These are phyloP conservation scores for Basidioascus undulatus DNA, from an alignment of 768 basidiomycete species.

Conservation along the genomic window DNA sequence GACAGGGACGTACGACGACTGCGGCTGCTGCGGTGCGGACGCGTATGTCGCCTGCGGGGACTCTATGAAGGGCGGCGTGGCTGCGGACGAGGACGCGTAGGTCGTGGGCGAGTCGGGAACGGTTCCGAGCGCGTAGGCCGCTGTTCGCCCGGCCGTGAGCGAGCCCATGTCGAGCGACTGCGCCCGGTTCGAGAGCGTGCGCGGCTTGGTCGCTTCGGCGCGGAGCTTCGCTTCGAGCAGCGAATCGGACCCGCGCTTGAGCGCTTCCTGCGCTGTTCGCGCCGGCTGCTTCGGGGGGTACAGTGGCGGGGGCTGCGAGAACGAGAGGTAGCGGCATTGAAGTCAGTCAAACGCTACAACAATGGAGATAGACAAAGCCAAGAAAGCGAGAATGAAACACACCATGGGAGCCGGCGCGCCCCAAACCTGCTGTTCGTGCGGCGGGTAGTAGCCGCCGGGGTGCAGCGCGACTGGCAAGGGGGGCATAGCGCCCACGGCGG, in stretches of 20 bases:
- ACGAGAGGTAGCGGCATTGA: conserved; percentile 8
- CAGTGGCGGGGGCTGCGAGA: background rate
- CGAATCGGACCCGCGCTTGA: conserved; percentile 65
- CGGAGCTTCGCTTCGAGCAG: conserved; percentile 56
- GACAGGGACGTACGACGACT: conserved; percentile 5
- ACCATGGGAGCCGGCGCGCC: conserved; percentile 5
- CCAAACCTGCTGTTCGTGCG: conserved; percentile 7
- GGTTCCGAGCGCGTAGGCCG: too few species aligned
- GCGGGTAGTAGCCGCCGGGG: conserved; percentile 1
- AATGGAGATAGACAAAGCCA: background rate
- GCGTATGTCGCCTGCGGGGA: background rate
- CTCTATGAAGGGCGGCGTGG: conserved; percentile 2
- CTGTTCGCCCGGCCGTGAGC: background rate
- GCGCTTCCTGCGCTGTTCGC: conserved; percentile 29
- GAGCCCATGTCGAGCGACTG: conserved; percentile 52
- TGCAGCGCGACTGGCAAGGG: conserved; percentile 2
- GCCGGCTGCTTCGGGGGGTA: conserved; percentile 1
- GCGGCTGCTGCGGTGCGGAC: too few species aligned
- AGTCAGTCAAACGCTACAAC: conserved; percentile 3
- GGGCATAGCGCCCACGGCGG: background rate
- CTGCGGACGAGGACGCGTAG: conserved; percentile 3
- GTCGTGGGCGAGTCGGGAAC: too few species aligned
- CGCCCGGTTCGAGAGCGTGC: conserved; percentile 60
- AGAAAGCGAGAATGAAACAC: background rate
- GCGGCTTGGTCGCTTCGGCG: conserved; percentile 40